These are phyloP conservation scores for Effrenium voratum DNA, from an alignment of 73 alveolate genomes.

Conservation along the genomic window DNA sequence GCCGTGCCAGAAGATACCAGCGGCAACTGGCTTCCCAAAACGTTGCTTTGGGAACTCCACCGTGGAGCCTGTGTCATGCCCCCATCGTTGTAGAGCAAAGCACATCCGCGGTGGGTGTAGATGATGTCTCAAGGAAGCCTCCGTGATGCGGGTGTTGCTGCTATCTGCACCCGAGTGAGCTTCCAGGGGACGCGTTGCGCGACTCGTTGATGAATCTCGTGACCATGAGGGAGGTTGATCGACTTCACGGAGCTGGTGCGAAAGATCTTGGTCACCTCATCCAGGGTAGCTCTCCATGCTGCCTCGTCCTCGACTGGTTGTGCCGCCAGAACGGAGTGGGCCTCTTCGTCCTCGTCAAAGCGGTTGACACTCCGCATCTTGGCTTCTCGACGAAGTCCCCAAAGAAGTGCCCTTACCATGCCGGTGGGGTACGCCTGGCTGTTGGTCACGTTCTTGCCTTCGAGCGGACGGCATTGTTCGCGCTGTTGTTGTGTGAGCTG, in stretches of 20 bases:
- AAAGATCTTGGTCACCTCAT: background rate
- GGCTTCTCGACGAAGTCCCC: background rate
- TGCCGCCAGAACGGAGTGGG: background rate
- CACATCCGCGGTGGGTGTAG: background rate
- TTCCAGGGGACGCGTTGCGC: background rate
- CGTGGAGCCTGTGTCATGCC: background rate
- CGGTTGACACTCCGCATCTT: background rate
- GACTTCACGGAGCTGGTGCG: background rate
- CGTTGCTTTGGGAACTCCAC: conserved; percentile 15
- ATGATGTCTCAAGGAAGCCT: background rate
- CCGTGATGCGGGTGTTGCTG: background rate
- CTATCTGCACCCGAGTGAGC: background rate
- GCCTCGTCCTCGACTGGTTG: background rate
- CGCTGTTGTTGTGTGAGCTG: background rate
- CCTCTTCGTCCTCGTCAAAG: background rate
- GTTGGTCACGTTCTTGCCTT: background rate
- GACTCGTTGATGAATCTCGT: background rate
- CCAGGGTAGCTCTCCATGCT: background rate
- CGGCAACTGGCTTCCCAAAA: conserved; percentile 5
- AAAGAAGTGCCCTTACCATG: background rate
- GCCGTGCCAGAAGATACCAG: conserved; percentile 18
- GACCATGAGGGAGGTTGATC: background rate
- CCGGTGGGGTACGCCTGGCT: background rate
- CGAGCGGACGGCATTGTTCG: background rate
- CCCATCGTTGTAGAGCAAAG: conserved; percentile 36